phyloP scores from a whole-genome alignment of 495 filamentous ascomycete species.

The Penicillium maclennaniae region DNA sequence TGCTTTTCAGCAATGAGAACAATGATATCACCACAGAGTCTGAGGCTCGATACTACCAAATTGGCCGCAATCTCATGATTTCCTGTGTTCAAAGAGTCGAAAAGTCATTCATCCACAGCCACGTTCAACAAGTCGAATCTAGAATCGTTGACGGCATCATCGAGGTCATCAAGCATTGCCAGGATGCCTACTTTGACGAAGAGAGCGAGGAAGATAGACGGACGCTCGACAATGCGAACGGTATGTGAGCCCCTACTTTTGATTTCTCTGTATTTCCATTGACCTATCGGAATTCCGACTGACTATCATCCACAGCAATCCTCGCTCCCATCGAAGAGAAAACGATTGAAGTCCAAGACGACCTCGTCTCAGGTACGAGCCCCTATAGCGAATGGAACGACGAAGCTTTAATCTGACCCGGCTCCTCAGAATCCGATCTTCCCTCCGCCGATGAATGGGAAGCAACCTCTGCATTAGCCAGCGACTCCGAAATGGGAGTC shows the following conservation, averaged over 20 bases:
- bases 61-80: slow-evolving; percentile 34
- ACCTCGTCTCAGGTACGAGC: slow-evolving; percentile 40
- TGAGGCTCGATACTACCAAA: slow-evolving; percentile 16
- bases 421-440: slow-evolving; percentile 38
- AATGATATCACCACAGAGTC: slow-evolving; percentile 27
- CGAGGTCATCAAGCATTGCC: slow-evolving; percentile 40
- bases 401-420: slow-evolving; percentile 19
- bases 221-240: slow-evolving; percentile 30
- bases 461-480: slow-evolving; percentile 40
- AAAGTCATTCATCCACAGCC: slow-evolving; percentile 23
- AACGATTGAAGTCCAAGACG: slow-evolving; percentile 35
- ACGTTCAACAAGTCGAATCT: slow-evolving; percentile 29
- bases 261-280: neutral
- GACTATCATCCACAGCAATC: slow-evolving; percentile 22
- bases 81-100: slow-evolving; percentile 35
- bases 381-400: slow-evolving; percentile 1
- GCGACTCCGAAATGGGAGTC: slow-evolving; percentile 42
- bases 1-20: slow-evolving; percentile 45
- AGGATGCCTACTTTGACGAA: slow-evolving; percentile 38
- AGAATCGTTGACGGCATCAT: slow-evolving; percentile 37
- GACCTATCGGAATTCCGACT: neutral
- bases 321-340: slow-evolving; percentile 32
- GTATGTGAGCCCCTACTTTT: slow-evolving; percentile 19
- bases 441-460: slow-evolving; percentile 45
- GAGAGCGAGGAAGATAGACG: slow-evolving; percentile 38